A percentile compares a stretch with the other conserved stretches of the same genome.
phyloP scores from a whole-genome alignment of 768 basidiomycete genomes.

The Floccularia luteovirens region DNA sequence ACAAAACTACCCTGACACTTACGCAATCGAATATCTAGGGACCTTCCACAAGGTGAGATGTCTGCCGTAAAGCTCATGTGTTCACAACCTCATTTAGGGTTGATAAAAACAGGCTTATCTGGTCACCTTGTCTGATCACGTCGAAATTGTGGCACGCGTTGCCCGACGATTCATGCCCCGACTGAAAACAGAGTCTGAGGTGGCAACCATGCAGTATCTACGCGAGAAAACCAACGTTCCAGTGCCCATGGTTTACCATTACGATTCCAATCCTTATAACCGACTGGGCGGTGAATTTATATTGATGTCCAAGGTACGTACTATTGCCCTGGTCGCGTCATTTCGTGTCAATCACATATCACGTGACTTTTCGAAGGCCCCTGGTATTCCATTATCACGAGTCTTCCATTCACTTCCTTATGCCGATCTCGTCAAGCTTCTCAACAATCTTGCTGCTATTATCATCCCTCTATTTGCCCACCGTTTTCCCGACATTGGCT shows the following conservation, averaged over 20 bases:
- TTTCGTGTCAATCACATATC: constrained; percentile 4
- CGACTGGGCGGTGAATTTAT: constrained; percentile 82
- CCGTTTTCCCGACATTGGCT: constrained; percentile 71
- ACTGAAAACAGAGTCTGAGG: constrained; percentile 82
- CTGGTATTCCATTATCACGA: constrained; percentile 61
- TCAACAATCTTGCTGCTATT: constrained; percentile 62
- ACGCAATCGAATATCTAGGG: too few species aligned
- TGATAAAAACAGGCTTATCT: constrained; percentile 81
- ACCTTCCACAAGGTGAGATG: constrained; percentile 72
- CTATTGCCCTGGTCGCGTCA: constrained; percentile 2
- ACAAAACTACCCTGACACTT: too few species aligned
- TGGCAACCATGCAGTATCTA: constrained; percentile 78
- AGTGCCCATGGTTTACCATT: constrained; percentile 68
- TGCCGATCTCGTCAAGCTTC: constrained; percentile 51
- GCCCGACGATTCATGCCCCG: constrained; percentile 83
- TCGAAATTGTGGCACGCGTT: constrained; percentile 69
- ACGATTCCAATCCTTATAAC: constrained; percentile 81
- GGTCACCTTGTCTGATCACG: constrained; percentile 52
- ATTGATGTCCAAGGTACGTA: constrained; percentile 74
- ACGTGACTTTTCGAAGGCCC: constrained; percentile 44
- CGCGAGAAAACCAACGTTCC: constrained; percentile 64
- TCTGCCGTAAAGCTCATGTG: too few species aligned
- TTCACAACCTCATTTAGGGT: too few species aligned
- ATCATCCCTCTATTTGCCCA: constrained; percentile 71
- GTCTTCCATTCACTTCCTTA: constrained; percentile 70